Evolutionary conservation across 192 early-diverging fungal genomes (phyloP), one percentile per base, ranked within the genome.

Genomic region (Mortierella antarctica): DNA sequence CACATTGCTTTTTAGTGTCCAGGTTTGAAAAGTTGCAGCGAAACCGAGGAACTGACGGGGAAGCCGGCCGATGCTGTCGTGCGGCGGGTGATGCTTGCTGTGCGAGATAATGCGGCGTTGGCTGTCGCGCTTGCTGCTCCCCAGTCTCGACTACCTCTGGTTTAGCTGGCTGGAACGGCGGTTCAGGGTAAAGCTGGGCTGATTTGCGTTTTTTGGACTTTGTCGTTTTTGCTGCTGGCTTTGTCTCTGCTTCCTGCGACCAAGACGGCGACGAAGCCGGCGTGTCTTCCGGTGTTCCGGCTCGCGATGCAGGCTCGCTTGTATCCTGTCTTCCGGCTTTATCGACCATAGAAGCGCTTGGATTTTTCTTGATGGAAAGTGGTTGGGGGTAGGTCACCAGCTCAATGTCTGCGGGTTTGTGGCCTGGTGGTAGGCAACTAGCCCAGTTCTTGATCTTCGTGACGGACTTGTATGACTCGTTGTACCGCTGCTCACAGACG

Each of bases 361-460:
- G 72, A 12, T 79, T n/a, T 49, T 73, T 76, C 54, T 82, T 85
- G 46, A 82, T 45, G 7, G 70, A 59, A 7, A 79, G 49, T 0
- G 74, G 62, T 50, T 77, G 57, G 4, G 80, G 65, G 46, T 67
- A 85, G 6, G 63, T 49, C 2, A 81, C 74, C 17, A 86, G 20
- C 50, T 86, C 74, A 12, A 76, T 62, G 51, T 83, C 81, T 12
- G 53, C 65, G 12, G 64, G 64, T 17, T 73, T 67, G 45, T 82
- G 86, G 15, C 73, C 73, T 21, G 86, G 77, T 2, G 91, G 90
- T 20, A 90, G 70, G 56, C 77, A 85, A 20, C 70, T 75, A 39
- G 71, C 66, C 92, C 92, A 93, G 62, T 89, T 82, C 69, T 91
- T 92, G 57, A 93, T 92, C 83, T 89, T 92, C 10, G 73, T 48